phyloP scores from a whole-genome alignment of 176 grass and related monocot species.

The Oryza coarctata region DNA sequence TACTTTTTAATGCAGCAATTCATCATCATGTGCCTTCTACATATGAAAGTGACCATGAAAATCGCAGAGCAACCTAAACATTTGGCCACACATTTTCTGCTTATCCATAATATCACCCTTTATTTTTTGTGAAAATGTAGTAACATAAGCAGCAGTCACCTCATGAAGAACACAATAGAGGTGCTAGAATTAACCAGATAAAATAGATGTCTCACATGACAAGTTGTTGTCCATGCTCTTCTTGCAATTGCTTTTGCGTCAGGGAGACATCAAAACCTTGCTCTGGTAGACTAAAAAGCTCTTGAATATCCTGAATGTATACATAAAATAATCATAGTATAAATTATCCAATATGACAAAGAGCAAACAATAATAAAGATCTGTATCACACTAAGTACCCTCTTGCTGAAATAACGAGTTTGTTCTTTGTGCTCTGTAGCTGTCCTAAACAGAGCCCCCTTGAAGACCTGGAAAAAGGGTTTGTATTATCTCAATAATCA shows the following conservation, averaged over 20 bases:
- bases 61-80: background rate
- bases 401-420: slow-evolving; percentile 88
- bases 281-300: slow-evolving; percentile 78
- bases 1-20: background rate
- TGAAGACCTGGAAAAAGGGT: slow-evolving; percentile 60
- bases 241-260: slow-evolving; percentile 71
- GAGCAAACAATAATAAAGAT: slow-evolving; percentile 16
- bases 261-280: slow-evolving; percentile 94
- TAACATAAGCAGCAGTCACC: background rate
- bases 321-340: slow-evolving; percentile 18
- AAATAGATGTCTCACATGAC: slow-evolving; percentile 45
- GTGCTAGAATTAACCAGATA: slow-evolving; percentile 15
- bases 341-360: background rate
- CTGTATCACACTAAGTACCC: slow-evolving; percentile 42
- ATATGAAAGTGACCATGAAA: background rate
- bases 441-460: slow-evolving; percentile 85
- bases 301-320: slow-evolving; percentile 64
- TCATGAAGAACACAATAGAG: background rate
- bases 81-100: background rate
- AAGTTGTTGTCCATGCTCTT: slow-evolving; percentile 78
- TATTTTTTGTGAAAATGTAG: background rate
- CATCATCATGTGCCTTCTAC: background rate
- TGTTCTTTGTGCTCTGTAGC: slow-evolving; percentile 93
- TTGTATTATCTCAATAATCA: slow-evolving; percentile 17
- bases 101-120: background rate